Base-by-base conservation (phyloP, 176 grass and related monocot species). In the Musa troglodytarum region DNA sequence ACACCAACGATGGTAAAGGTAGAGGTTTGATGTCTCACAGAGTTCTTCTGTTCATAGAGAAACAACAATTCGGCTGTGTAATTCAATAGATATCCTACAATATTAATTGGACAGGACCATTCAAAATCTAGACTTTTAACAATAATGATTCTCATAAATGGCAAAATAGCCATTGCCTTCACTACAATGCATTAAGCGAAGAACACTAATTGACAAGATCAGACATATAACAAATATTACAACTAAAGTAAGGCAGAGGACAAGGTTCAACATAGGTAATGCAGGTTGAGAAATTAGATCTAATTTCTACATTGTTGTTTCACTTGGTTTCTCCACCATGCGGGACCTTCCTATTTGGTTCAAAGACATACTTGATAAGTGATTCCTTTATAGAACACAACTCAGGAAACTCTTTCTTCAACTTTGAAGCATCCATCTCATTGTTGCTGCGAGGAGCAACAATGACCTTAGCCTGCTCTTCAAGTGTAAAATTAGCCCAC, bases 391-490 rank as follows among this genome's bases (percentile, higher is more conserved):
- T 90, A 21, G 85, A 71, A 11, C 88, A 71, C 17, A 95, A 67
- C 65, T 88, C 71, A 7, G 91, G 88, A 87, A 95, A 95, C 76
- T 95, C 91, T 0, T 65, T 63, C 81, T 90, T 90, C 78, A 95
- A 54, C 76, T 95, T 95, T 1, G 85, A 86, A 5, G 83, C 83
- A 43, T 90, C 85, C 88, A 95, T 84, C 68, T 95, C 91, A 10
- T 95, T 95, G 75, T 95, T 95, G 82, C 91, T 95, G 68, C 91
- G 80, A 1, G 75, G 82, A 0, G 91, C 91, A 55, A 95, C 83
- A 53, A 95, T 95, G 24, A 95, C 91, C 76, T 95, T 90, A 79
- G 91, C 91, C 81, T 95, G 88, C 55, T 95, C 91, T 73, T 95
- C 88, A 1, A 95, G 72, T 57, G 87, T 89, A 49, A 89, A 86